Base-by-base conservation (phyloP, 257 asterid species). In the Fraxinus quadrangulata region DNA sequence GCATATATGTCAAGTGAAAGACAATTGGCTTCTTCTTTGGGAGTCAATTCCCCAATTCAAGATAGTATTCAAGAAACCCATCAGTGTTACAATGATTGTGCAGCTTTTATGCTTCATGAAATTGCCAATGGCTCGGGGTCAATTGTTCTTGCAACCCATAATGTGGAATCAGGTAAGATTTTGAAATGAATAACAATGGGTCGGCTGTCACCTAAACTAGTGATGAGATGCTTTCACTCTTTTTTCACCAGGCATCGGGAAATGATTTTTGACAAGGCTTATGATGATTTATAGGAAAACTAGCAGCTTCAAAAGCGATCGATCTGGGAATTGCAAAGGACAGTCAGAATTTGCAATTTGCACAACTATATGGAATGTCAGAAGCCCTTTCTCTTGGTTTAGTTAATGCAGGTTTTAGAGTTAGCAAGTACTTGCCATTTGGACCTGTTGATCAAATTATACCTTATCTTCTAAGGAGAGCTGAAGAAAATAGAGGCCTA, bases 281-380 rank as follows among this genome's bases (percentile, higher is more conserved):
- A 26, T 0, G 54, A 30, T 28, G 70, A 1, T 54, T 61, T 40
- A 69, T 42, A 92, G 98, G 97, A 3, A 87, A 87, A 80, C 17
- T 88, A 59, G 98, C 95, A 0, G 97, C 94, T 30, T 37, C 83
- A 0, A 96, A 89, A 72, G 99, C 94, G 4, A 76, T 47, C 6
- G 88, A 85, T 21, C 70, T 89, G 73, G 96, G 97, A 40, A 88
- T 96, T 7, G 54, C 80, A 10, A 86, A 74, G 75, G 82, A 86
- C 3, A 83, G 70, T 69, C 79, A 77, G 3, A 83, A 77, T 45
- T 84, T 96, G 75, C 97, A 92, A 7, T 96, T 93, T 37, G 99
- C 97, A 6, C 99, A 93, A 80, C 92, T 96, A 0, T 93, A 93
- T 68, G 98, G 96, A 70, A 96, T 96, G 99, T 87, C 98, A 0